Evolutionary conservation across 257 asterid species (phyloP).

Genomic region (Solanum bulbocastanum): DNA sequence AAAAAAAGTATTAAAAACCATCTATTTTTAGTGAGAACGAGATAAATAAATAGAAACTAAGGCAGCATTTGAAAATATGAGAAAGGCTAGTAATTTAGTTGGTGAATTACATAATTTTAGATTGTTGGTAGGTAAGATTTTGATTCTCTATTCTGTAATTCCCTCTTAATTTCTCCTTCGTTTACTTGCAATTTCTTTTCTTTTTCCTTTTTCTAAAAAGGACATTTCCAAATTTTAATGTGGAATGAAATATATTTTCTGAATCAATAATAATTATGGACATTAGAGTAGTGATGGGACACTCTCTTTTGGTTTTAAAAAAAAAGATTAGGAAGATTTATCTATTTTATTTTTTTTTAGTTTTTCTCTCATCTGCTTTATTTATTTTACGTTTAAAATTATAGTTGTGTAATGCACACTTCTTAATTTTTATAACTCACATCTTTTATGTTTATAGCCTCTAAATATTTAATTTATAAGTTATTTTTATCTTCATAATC

Average conservation of each 20-base stretch:
- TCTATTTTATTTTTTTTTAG: not conserved
- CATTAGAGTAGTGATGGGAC: not conserved
- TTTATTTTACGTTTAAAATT: not conserved
- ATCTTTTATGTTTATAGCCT: not conserved
- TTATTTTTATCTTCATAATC: not conserved
- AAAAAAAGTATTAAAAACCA: not conserved
- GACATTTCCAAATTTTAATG: not conserved
- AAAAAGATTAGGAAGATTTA: not conserved
- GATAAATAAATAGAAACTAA: not conserved
- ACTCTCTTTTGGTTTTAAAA: not conserved
- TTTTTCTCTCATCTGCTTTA: not conserved
- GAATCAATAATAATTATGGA: not conserved
- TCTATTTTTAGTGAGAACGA: too few species aligned
- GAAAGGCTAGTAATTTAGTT: not conserved
- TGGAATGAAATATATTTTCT: not conserved
- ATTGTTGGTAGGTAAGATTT: not conserved
- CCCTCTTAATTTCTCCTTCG: not conserved
- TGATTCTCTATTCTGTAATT: not conserved
- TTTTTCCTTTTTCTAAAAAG: too few species aligned
- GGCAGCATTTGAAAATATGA: not conserved
- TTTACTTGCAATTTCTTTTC: not conserved
- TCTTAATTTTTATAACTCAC: not conserved
- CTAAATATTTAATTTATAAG: not conserved
- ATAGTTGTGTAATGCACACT: not conserved
- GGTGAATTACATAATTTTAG: not conserved